Percentiles rank a stretch among this genome's conserved stretches.
These are phyloP conservation scores for Theileria orientalis DNA, from an alignment of 169 alveolate species.

Conservation along the genomic window DNA sequence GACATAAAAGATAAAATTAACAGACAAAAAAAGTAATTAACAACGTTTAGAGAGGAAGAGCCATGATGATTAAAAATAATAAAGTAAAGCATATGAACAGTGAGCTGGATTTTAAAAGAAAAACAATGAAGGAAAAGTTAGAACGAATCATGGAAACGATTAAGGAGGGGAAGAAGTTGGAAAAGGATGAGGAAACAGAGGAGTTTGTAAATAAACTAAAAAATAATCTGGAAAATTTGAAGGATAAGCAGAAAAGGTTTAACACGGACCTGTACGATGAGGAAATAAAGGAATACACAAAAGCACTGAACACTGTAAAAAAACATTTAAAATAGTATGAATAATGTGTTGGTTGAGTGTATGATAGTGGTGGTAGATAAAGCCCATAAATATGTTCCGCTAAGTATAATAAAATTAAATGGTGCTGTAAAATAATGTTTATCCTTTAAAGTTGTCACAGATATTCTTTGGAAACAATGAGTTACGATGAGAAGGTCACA, in stretches of 20 bases:
- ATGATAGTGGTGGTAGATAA: not conserved
- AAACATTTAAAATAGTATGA: not conserved
- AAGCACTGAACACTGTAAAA: conserved; percentile 12
- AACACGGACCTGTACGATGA: conserved; percentile 40
- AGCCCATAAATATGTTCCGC: conserved; percentile 2
- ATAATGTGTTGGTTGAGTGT: not conserved
- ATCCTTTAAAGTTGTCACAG: no score
- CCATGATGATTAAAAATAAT: not conserved
- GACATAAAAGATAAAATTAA: not conserved
- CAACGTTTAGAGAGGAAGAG: conserved; percentile 1
- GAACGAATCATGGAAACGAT: not conserved
- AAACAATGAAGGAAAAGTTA: not conserved
- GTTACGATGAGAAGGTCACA: conserved; percentile 20
- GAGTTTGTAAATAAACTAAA: conserved; percentile 7
- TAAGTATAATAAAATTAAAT: not conserved
- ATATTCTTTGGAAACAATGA: not conserved
- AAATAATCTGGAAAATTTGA: conserved; percentile 11
- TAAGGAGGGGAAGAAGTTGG: conserved; percentile 8
- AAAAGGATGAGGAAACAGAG: not conserved
- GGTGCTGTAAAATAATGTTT: not conserved
- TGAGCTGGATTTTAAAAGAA: not conserved
- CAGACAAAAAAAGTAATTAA: not conserved
- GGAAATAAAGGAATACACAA: conserved; percentile 20
- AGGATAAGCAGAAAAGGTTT: conserved; percentile 15
- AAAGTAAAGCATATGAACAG: not conserved